Evolutionary conservation across 1,284 basidiomycete genomes (phyloP).

Genomic region (Moesziomyces globuligerus): DNA sequence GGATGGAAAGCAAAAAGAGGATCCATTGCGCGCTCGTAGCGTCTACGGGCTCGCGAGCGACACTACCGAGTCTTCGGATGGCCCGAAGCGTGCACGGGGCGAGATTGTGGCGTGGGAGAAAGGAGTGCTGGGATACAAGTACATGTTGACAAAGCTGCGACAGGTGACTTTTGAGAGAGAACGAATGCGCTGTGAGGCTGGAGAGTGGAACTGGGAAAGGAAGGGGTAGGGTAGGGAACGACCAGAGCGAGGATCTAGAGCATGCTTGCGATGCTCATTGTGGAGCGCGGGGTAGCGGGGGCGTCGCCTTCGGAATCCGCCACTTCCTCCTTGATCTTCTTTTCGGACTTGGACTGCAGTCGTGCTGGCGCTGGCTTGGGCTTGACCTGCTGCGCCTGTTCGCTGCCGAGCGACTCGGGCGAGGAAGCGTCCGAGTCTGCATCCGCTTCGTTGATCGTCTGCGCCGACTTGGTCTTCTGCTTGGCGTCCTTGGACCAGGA

Average conservation of each 20-base stretch:
- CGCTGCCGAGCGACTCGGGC: background rate
- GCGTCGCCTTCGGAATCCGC: conserved; percentile 15
- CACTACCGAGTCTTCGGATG: background rate
- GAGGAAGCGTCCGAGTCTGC: conserved; percentile 16
- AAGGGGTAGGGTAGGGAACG: conserved; percentile 2
- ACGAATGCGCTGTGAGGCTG: background rate
- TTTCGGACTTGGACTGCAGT: conserved; percentile 23
- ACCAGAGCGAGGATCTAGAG: conserved; percentile 6
- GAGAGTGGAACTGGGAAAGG: no score
- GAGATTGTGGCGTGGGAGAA: background rate
- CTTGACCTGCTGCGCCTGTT: background rate
- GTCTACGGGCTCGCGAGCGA: background rate
- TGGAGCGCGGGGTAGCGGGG: conserved; percentile 24
- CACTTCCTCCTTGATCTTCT: conserved; percentile 15
- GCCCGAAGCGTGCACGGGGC: background rate
- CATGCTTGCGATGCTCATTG: conserved; percentile 47
- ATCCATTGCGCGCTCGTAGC: background rate
- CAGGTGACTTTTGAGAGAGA: background rate
- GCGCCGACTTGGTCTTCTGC: background rate
- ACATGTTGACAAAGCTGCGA: background rate
- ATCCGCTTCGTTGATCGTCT: conserved; percentile 12
- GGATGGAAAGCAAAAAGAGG: no score
- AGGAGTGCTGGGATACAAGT: background rate
- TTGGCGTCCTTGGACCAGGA: conserved; percentile 18
- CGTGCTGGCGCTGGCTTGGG: conserved; percentile 1